A percentile compares a stretch with the other conserved stretches of the same genome.
Conservation (phyloP, 78 protist genomes). For the Protostelium mycophagum region DNA sequence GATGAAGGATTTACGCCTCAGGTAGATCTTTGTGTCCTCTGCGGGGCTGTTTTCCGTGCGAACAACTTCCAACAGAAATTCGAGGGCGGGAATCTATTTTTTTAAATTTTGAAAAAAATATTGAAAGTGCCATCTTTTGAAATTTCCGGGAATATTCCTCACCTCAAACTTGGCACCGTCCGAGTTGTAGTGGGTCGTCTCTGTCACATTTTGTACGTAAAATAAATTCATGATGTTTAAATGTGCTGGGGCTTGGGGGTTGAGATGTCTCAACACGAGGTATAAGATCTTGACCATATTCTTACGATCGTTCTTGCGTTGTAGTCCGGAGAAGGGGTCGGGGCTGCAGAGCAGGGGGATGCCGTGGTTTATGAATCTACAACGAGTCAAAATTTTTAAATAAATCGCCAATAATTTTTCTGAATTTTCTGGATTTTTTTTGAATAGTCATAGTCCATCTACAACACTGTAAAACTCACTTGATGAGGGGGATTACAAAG, state of each 20-base stretch:
- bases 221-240: no score
- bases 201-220: background rate
- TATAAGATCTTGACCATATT: background rate
- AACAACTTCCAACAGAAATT: background rate
- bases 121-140: no score
- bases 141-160: no score
- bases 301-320: background rate
- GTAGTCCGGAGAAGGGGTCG: background rate
- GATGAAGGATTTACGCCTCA: background rate
- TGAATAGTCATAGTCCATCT: no score
- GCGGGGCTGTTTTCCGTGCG: background rate
- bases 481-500: background rate
- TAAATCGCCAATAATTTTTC: no score
- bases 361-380: background rate
- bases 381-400: no score
- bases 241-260: background rate
- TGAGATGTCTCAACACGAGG: background rate
- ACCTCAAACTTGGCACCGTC: no score
- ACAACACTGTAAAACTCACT: background rate
- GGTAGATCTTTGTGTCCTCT: background rate
- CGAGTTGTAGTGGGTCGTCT: background rate
- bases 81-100: background rate
- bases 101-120: no score
- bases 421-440: no score
- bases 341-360: background rate